These are phyloP conservation scores for Anisogramma anomala DNA, from an alignment of 2,329 filamentous ascomycete genomes.

Conservation along the genomic window DNA sequence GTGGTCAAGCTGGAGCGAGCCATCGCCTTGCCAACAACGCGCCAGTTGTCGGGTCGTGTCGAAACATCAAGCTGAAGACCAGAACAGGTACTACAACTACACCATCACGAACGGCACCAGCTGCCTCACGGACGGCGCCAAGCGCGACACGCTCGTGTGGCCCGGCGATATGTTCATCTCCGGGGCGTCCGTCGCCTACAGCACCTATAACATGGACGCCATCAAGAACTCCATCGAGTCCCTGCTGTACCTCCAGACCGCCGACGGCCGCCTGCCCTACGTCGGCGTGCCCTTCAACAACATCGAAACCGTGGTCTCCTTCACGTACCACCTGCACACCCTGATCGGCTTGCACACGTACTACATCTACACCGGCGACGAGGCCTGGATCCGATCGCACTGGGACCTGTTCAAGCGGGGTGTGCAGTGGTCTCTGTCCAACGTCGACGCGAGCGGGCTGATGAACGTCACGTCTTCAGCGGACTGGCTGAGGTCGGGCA, in stretches of 20 bases:
- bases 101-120: conserved; percentile 22
- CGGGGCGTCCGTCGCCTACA: conserved; percentile 40
- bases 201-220: conserved; percentile 39
- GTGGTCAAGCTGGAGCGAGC: background rate
- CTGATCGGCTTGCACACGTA: conserved; percentile 50
- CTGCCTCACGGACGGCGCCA: conserved; percentile 41
- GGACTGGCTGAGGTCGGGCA: conserved; percentile 41
- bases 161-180: conserved; percentile 50
- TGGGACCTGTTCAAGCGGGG: conserved; percentile 38
- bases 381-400: conserved; percentile 31
- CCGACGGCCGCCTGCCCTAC: conserved; percentile 30
- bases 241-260: conserved; percentile 34
- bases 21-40: no score
- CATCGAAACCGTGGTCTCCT: conserved; percentile 21
- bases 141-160: conserved; percentile 49
- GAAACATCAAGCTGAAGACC: background rate
- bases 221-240: conserved; percentile 38
- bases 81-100: conserved; percentile 24
- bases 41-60: no score
- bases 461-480: conserved; percentile 36
- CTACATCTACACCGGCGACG: conserved; percentile 42
- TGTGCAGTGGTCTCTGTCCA: conserved; percentile 29
- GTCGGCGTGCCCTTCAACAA: conserved; percentile 32
- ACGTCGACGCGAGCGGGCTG: conserved; percentile 28
- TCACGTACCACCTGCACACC: conserved; percentile 48